phyloP scores from a whole-genome alignment of 2,329 filamentous ascomycete genomes.

The Lasiodiplodia hormozganensis region DNA sequence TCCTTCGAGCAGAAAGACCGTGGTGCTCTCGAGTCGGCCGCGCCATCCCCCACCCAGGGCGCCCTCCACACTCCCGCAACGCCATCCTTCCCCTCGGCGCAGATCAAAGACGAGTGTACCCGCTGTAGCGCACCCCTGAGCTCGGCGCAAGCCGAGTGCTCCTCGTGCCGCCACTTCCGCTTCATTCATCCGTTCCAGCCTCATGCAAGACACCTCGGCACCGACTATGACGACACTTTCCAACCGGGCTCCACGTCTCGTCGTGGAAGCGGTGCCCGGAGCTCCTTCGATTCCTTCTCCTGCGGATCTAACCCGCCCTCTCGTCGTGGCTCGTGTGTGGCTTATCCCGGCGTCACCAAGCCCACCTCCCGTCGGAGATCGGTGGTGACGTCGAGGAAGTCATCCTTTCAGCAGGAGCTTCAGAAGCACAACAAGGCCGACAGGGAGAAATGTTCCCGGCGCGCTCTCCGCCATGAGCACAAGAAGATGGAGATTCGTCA shows the following conservation, averaged over 20 bases:
- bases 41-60: constrained; percentile 13
- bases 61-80: constrained; percentile 10
- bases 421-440: constrained; percentile 21
- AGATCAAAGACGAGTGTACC: constrained; percentile 24
- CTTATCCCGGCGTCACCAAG: constrained; percentile 11
- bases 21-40: neutral
- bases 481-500: constrained; percentile 28
- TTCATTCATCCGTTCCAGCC: constrained; percentile 28
- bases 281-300: constrained; percentile 19
- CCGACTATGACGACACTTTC: constrained; percentile 18
- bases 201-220: constrained; percentile 12
- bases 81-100: constrained; percentile 5
- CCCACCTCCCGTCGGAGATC: constrained; percentile 4
- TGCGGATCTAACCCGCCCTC: constrained; percentile 22
- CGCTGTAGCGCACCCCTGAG: constrained; percentile 24
- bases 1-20: constrained; percentile 20
- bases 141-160: constrained; percentile 25
- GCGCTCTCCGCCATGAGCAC: constrained; percentile 2
- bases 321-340: constrained; percentile 20
- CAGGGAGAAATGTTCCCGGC: constrained; percentile 22
- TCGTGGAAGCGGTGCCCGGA: constrained; percentile 21
- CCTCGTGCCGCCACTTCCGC: constrained; percentile 8
- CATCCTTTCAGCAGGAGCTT: constrained; percentile 9
- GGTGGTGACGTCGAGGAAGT: neutral
- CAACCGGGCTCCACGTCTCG: constrained; percentile 21